A percentile compares a stretch with the other conserved stretches of the same genome.
phyloP scores from a whole-genome alignment of 1,139 yeast genomes.

The Yamadazyma atmosphaerica region DNA sequence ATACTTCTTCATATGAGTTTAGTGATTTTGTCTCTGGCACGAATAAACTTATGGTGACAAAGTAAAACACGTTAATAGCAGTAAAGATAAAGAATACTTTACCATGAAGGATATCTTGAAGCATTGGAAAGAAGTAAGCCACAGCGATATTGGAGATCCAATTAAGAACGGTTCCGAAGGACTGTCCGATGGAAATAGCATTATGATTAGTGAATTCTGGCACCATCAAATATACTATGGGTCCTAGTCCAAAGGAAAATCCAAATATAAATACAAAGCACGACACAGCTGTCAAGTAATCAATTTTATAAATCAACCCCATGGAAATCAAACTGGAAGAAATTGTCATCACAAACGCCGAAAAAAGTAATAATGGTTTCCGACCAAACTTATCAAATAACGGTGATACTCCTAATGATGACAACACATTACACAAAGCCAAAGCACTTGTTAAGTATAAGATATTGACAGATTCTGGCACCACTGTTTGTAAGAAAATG shows the following conservation, averaged over 20 bases:
- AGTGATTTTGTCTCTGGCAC: constrained; percentile 40
- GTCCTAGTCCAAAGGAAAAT: constrained; percentile 87
- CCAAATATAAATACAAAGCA: constrained; percentile 70
- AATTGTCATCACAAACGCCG: constrained; percentile 64
- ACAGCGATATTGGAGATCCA: constrained; percentile 82
- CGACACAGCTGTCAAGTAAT: constrained; percentile 56
- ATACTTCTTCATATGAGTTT: constrained; percentile 27
- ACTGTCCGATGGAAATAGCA: constrained; percentile 80
- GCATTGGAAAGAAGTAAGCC: constrained; percentile 70
- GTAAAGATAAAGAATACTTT: constrained; percentile 31
- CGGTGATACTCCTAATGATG: constrained; percentile 32
- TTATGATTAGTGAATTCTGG: constrained; percentile 77
- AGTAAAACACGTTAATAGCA: constrained; percentile 21
- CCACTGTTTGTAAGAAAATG: constrained; percentile 25
- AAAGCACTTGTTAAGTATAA: constrained; percentile 31
- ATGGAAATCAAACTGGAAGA: constrained; percentile 59
- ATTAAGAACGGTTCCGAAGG: constrained; percentile 81
- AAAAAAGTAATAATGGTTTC: constrained; percentile 60
- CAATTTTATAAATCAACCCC: constrained; percentile 52
- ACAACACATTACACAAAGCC: constrained; percentile 31
- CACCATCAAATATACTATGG: constrained; percentile 82
- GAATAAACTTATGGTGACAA: constrained; percentile 19
- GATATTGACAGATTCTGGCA: constrained; percentile 26
- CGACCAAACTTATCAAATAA: constrained; percentile 59
- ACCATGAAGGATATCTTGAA: constrained; percentile 28